Evolutionary conservation across 2,329 filamentous ascomycete species (phyloP).

Genomic region (Incumbomyces lentus): DNA sequence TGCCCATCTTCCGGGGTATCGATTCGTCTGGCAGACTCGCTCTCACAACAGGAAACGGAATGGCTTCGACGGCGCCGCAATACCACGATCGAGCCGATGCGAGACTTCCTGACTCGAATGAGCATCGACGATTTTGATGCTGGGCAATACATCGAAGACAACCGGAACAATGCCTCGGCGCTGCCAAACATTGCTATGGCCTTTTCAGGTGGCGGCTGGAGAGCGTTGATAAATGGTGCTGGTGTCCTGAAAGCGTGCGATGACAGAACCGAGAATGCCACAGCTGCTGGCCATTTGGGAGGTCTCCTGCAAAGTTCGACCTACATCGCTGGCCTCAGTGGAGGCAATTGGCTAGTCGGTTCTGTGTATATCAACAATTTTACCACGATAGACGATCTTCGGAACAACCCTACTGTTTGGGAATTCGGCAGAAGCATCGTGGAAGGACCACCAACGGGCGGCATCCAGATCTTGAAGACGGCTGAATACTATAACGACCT

Average conservation of each 20-base stretch:
- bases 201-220: conserved; percentile 73
- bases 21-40: conserved; percentile 50
- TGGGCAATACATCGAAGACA: conserved; percentile 55
- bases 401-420: conserved; percentile 44
- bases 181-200: conserved; percentile 65
- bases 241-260: conserved; percentile 74
- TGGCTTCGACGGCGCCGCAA: conserved; percentile 66
- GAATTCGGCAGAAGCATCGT: conserved; percentile 54
- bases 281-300: conserved; percentile 57
- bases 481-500: conserved; percentile 55
- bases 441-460: conserved; percentile 43
- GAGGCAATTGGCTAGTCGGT: conserved; percentile 77
- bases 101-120: conserved; percentile 58
- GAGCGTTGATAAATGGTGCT: conserved; percentile 75
- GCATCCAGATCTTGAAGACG: conserved; percentile 44
- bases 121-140: conserved; percentile 71
- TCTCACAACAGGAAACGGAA: conserved; percentile 60
- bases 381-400: conserved; percentile 52
- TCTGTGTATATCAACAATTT: conserved; percentile 72
- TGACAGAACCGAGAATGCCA: conserved; percentile 54
- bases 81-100: conserved; percentile 66
- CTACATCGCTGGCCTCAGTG: conserved; percentile 70
- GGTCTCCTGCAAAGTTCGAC: conserved; percentile 72
- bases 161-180: conserved; percentile 45
- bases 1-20: conserved; percentile 62